Evolutionary conservation across 2,329 filamentous ascomycete genomes (phyloP), one percentile per base, ranked within the genome.

Genomic region (Hypoxylon sp.): DNA sequence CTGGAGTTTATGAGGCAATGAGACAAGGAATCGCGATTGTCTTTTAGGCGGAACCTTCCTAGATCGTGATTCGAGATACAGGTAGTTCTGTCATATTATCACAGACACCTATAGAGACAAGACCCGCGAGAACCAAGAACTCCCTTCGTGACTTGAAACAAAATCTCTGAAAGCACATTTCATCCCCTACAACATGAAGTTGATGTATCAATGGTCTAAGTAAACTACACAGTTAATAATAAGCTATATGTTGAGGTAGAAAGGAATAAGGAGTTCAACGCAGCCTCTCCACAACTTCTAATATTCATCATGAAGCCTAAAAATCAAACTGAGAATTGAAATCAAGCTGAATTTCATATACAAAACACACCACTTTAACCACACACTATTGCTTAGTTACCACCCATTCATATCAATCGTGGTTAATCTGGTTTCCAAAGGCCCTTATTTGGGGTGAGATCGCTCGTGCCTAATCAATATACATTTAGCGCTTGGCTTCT

Each of bases 371-470:
- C 14, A 37, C 17, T 35, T 13, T 24, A 22, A 44, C 35, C 37
- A 19, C 24, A 39, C 39, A 29, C 13, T 37, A 4, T 33, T 39
- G 5, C 42, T 2, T 13, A 17, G 1, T 9, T 39, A 52, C 22
- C 11, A 29, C 26, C 14, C 33, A 5, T 24, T 19, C 22, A n/a
- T 31, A 2, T 39, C 35, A 47, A n/a, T 10, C 14, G 13, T 53
- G 19, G 39, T 55, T 35, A 54, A 26, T 55, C 61, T 14, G 54
- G 29, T 57, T 65, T 26, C 57, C 54, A 65, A 35, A 70, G 64
- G 1, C 29, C 35, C 8, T 68, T 54, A 29, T 70, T 70, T 2
- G 68, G 68, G 9, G 60, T 50, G 1, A 68, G 68, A n/a, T 68
- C 57, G 22, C 53, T 70, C 1, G 53, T 63, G 11, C 68, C 68